Base-by-base conservation (phyloP, 2,329 filamentous ascomycete genomes). In the Dothideomycetidae sp. region DNA sequence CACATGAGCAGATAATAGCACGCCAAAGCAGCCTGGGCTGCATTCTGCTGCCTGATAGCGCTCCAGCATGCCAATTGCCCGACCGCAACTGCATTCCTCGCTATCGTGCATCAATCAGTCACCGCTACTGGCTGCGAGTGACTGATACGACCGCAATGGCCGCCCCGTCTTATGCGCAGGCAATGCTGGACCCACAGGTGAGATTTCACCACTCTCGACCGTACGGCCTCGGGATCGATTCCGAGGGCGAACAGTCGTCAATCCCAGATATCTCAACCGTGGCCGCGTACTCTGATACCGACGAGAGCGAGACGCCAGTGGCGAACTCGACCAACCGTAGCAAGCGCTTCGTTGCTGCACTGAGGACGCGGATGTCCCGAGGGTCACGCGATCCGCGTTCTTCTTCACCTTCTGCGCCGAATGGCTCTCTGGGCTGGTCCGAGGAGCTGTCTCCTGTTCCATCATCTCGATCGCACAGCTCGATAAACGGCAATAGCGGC, bases 221-320 rank as follows among this genome's bases (percentile, higher is more conserved):
- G 17, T 12, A 29, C 12, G 28, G 28, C 18, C n/a, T 26, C 7
- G 21, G 21, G n/a, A 26, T 26, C 21, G 36, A 38, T n/a, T 38
- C 36, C 10, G 36, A 38, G 12, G 36, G 28, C 13, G 29, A 38
- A 12, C 28, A 31, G 11, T 38, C 36, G 9, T 38, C 36, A 14
- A 26, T 38, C 11, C 28, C 36, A n/a, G 36, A 38, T 30, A 38
- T 38, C 9, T 38, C 36, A 5, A 38, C 36, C 29, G n/a, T 26
- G 7, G 31, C 36, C 4, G 18, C 26, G 9, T 33, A 38, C 29
- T 38, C 36, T 19, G 36, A 38, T 14, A 38, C 36, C n/a, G 36
- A 38, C 12, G 36, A 38, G 5, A 38, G 36, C 30, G 29, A 32
- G 14, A 26, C 36, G 11, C 36, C 17, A 11, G 23, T 29, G 10